Conservation (phyloP, 2,329 filamentous ascomycete species). For the Dactylellina cionopaga region DNA sequence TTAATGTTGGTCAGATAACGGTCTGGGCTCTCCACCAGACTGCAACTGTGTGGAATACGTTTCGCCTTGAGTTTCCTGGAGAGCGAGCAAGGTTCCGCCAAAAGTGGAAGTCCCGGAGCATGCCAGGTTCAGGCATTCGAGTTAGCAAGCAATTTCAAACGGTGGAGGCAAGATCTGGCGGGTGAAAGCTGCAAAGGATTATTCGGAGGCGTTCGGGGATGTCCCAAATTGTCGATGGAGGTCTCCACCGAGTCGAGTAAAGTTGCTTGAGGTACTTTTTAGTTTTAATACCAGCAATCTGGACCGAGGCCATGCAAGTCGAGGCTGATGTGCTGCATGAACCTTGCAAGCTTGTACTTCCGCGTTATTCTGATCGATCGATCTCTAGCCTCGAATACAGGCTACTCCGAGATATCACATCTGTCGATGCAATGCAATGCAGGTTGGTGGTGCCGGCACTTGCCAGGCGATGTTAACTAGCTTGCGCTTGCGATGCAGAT, state of each 20-base stretch:
- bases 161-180: conserved; percentile 37
- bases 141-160: conserved; percentile 33
- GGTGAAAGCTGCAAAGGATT: too few species aligned
- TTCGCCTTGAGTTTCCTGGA: conserved; percentile 33
- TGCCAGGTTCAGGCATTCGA: neutral
- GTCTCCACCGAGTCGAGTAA: conserved; percentile 23
- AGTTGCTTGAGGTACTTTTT: conserved; percentile 20
- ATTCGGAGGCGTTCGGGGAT: too few species aligned
- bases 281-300: too few species aligned
- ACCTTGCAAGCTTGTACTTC: too few species aligned
- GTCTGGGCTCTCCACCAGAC: conserved; percentile 33
- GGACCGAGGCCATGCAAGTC: conserved; percentile 1
- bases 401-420: too few species aligned
- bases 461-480: too few species aligned
- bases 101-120: conserved; percentile 21
- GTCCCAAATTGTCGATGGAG: conserved; percentile 54
- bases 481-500: too few species aligned
- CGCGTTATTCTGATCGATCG: too few species aligned
- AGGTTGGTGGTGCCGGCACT: too few species aligned
- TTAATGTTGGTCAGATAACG: conserved; percentile 4
- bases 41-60: conserved; percentile 24
- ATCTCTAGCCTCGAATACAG: too few species aligned
- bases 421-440: too few species aligned
- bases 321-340: neutral
- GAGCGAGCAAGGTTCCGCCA: conserved; percentile 23